Evolutionary conservation across 805 yeast species (phyloP), one percentile per base, ranked within the genome.

Genomic region (Yamadazyma nakazawae): DNA sequence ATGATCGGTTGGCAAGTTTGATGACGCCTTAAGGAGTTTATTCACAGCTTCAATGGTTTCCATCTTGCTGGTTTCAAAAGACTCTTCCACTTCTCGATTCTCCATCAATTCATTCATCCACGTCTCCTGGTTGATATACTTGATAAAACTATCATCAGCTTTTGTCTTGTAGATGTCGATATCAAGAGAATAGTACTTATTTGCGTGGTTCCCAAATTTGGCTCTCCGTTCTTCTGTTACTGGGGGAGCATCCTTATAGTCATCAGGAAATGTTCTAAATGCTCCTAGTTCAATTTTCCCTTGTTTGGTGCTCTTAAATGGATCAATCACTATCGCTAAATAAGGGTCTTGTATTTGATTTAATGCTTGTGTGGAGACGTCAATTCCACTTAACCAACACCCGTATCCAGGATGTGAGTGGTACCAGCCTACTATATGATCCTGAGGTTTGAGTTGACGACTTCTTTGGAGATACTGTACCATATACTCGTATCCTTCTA

Each of bases 351-450:
- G 97, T 60, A 82, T 89, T 65, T 90, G 97, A 57, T 91, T 89
- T 60, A 89, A 75, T 18, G 73, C 65, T 61, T 92, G 98, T 0
- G 98, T 92, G 38, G 87, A 83, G 30, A 94, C 96, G 65, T 92
- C 98, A 34, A 92, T 89, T 3, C 94, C 95, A 45, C 94, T 84
- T 37, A 92, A 66, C 97, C 97, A 92, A 63, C 97, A 91, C 14
- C 97, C 97, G 63, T 90, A 92, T 0, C 97, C 96, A 0, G 99
- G 99, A 64, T 92, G 99, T 5, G 92, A 89, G 64, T 75, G 98
- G 66, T 94, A 92, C 99, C 99, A 92, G 9, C 99, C 99, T 13
- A 94, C 88, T 18, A 92, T 85, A 54, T 86, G 78, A 51, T 86
- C 76, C n/a, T 60, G 53, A 21, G 68, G 64, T 58, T 79, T 78